These are phyloP conservation scores for Coemansia sp. DNA, from an alignment of 192 early-diverging fungal genomes.

Conservation along the genomic window DNA sequence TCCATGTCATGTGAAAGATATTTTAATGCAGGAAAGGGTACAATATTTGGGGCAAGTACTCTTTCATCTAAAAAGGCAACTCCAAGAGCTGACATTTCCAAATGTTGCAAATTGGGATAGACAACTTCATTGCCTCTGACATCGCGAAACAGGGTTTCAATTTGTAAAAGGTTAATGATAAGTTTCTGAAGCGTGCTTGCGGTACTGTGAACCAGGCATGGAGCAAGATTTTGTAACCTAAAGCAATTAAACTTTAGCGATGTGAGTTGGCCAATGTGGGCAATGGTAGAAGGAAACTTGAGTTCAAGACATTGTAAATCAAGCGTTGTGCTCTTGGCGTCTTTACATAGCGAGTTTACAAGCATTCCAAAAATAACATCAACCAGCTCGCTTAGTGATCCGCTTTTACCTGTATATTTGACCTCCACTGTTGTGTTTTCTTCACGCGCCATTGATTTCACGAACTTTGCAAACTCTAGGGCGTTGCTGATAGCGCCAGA, in stretches of 20 bases:
- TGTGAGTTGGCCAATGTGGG: neutral
- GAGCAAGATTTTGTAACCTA: neutral
- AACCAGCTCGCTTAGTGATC: neutral
- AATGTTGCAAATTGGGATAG: neutral
- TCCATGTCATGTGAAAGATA: neutral
- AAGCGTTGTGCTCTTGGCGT: neutral
- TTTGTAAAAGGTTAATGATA: neutral
- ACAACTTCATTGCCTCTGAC: neutral
- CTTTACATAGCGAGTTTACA: neutral
- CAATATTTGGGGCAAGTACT: neutral
- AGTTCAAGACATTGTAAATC: neutral
- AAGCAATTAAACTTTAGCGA: neutral
- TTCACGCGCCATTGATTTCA: neutral
- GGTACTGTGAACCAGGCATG: neutral
- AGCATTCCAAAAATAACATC: neutral
- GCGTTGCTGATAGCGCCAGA: neutral
- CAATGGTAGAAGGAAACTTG: neutral
- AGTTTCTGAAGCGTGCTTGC: neutral
- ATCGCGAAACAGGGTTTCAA: neutral
- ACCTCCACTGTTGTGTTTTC: neutral
- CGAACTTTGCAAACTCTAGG: neutral
- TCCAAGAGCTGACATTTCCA: neutral
- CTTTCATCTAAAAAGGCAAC: neutral
- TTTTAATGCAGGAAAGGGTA: neutral
- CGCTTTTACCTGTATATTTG: neutral